A percentile compares a stretch with the other conserved stretches of the same genome.
phyloP scores from a whole-genome alignment of 2,329 filamentous ascomycete genomes.

The Cladophialophora chaetospira region DNA sequence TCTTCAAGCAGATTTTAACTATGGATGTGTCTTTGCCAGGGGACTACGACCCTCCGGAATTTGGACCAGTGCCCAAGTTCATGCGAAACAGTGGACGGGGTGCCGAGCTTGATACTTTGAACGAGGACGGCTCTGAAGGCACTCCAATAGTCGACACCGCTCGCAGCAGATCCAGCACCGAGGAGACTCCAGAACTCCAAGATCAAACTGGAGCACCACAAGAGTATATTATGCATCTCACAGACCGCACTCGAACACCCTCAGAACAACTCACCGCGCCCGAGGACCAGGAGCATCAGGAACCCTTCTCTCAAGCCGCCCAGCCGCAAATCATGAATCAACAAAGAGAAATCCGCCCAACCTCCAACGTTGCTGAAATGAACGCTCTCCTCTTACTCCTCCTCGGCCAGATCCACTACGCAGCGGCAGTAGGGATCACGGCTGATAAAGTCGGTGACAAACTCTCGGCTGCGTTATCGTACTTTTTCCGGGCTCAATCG shows the following conservation, averaged over 20 bases:
- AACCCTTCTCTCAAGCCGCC: too few relatives aligned
- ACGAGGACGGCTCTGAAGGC: background rate
- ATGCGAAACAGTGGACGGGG: constrained; percentile 26
- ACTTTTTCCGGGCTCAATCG: constrained; percentile 73
- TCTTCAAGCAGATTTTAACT: constrained; percentile 86
- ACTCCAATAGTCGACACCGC: background rate
- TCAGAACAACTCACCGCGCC: too few relatives aligned
- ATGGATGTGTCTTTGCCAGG: constrained; percentile 72
- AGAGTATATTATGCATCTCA: too few relatives aligned
- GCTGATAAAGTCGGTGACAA: too few relatives aligned
- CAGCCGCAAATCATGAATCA: background rate
- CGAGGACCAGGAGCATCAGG: too few relatives aligned
- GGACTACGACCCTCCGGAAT: constrained; percentile 45
- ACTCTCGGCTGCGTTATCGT: constrained; percentile 81
- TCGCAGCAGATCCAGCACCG: background rate
- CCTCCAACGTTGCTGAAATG: constrained; percentile 51
- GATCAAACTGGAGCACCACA: background rate
- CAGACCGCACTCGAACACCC: too few relatives aligned
- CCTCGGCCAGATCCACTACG: constrained; percentile 87
- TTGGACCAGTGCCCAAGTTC: constrained; percentile 40
- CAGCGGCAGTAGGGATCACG: too few relatives aligned
- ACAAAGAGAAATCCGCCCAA: background rate
- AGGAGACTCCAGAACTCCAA: background rate
- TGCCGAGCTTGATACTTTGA: background rate
- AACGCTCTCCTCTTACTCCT: constrained; percentile 82